These are phyloP conservation scores for Pyrus hybrid DNA, from an alignment of 331 rosid genomes.

Conservation along the genomic window DNA sequence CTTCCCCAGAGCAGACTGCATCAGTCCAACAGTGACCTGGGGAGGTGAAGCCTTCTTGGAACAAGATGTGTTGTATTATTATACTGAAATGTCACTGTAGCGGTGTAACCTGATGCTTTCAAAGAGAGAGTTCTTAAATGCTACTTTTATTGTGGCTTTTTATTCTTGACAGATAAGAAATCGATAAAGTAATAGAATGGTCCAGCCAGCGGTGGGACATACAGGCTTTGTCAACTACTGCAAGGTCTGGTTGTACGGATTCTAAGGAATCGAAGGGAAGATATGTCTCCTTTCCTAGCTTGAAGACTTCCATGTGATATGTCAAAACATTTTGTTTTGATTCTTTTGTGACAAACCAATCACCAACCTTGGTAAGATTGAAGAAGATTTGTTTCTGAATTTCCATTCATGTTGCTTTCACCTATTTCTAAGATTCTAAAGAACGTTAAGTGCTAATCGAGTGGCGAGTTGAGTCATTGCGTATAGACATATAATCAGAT, in stretches of 20 bases:
- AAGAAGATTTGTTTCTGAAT: not conserved
- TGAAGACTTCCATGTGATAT: not conserved
- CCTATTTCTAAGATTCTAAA: too few species aligned
- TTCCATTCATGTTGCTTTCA: not conserved
- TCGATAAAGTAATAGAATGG: not conserved
- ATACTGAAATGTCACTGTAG: too few species aligned
- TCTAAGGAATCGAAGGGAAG: not conserved
- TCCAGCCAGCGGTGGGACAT: not conserved
- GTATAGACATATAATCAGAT: too few species aligned
- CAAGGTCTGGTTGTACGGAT: not conserved
- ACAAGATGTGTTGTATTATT: not conserved
- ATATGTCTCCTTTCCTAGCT: not conserved
- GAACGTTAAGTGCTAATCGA: too few species aligned
- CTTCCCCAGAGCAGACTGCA: slow-evolving; percentile 6
- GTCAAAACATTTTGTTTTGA: not conserved
- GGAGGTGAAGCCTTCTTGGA: not conserved
- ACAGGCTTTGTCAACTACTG: not conserved
- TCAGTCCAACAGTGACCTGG: not conserved
- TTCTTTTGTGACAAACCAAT: not conserved
- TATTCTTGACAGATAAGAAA: not conserved
- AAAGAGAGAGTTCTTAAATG: not conserved
- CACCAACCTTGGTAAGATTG: too few species aligned
- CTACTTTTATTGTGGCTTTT: not conserved
- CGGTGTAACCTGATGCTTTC: too few species aligned
- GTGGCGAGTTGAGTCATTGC: rapidly evolving